Evolutionary conservation across 257 asterid species (phyloP), one percentile per base, ranked within the genome.

Genomic region (Solanum ossicruentum): DNA sequence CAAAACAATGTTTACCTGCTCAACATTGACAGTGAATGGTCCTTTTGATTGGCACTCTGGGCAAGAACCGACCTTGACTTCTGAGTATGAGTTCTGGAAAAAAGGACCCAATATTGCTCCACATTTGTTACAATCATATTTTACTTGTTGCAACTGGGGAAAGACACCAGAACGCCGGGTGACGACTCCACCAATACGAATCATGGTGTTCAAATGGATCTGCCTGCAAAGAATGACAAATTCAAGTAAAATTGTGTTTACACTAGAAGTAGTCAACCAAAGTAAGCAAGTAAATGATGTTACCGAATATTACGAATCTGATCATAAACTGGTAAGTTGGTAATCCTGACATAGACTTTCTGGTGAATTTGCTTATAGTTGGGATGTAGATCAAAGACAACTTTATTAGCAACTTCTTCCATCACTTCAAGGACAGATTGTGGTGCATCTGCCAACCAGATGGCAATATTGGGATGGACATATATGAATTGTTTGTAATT

Each of bases 401-500:
- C 90, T 91, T 94, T 97, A 81, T 94, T 97, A 71, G 98, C 95
- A 86, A 97, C 96, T 90, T 97, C 98, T 89, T 97, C 99, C 99
- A 95, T 97, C 63, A 95, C 98, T 90, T 97, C 99, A 85, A 97
- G 99, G 88, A 97, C 98, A 21, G 99, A 92, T 71, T 94, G 98
- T 12, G 99, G 99, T n/a, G 98, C 98, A 87, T 97, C 98, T 26
- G 98, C 99, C 83, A 97, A 94, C 99, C 98, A 97, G 88, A 97
- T 94, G 49, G 99, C 99, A 84, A 97, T 95, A 89, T 97, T 95
- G 21, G 97, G 98, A 84, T 92, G 98, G 90, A 92, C 86, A 86
- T 86, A 90, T 79, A 92, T 94, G 89, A 97, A 97, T 86, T 97
- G 98, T 12, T 90, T 95, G 93, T 97, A 97, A 90, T 95, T 97